phyloP scores from a whole-genome alignment of 2,329 filamentous ascomycete species.

The Neofusicoccum kwambonambiense region DNA sequence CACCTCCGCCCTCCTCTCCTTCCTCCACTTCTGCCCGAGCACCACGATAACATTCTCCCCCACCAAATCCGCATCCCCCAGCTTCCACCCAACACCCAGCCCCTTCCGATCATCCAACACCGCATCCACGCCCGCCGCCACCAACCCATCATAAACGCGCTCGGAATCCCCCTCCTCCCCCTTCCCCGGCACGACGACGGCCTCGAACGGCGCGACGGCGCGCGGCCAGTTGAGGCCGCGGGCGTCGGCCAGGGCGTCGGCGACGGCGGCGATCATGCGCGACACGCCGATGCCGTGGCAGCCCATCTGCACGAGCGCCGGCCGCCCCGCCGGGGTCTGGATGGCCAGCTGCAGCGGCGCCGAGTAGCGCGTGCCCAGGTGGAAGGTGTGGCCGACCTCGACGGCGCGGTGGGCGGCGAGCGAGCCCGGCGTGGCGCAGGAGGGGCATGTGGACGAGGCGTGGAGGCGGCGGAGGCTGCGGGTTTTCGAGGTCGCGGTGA shows the following conservation, averaged over 20 bases:
- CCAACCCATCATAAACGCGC: conserved; percentile 64
- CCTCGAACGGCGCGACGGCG: conserved; percentile 80
- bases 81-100: conserved; percentile 74
- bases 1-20: conserved; percentile 60
- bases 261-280: conserved; percentile 82
- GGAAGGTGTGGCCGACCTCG: conserved; percentile 93
- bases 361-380: conserved; percentile 87
- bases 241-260: conserved; percentile 69
- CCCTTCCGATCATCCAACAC: conserved; percentile 45
- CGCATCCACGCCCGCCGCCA: conserved; percentile 23
- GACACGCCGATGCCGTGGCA: conserved; percentile 95
- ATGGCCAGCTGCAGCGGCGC: conserved; percentile 62
- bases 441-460: not conserved
- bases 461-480: conserved; percentile 1
- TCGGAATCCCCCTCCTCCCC: conserved; percentile 51
- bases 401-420: conserved; percentile 60
- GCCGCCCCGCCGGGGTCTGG: conserved; percentile 24
- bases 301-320: conserved; percentile 79
- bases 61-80: conserved; percentile 83
- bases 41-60: conserved; percentile 85
- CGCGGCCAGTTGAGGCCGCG: conserved; percentile 81
- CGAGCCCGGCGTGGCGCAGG: conserved; percentile 24
- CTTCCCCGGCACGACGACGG: conserved; percentile 60
- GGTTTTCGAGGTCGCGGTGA: conserved; percentile 6
- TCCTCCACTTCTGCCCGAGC: conserved; percentile 55